phyloP scores from a whole-genome alignment of 176 grass and related monocot genomes.

The Metroxylon sagu region DNA sequence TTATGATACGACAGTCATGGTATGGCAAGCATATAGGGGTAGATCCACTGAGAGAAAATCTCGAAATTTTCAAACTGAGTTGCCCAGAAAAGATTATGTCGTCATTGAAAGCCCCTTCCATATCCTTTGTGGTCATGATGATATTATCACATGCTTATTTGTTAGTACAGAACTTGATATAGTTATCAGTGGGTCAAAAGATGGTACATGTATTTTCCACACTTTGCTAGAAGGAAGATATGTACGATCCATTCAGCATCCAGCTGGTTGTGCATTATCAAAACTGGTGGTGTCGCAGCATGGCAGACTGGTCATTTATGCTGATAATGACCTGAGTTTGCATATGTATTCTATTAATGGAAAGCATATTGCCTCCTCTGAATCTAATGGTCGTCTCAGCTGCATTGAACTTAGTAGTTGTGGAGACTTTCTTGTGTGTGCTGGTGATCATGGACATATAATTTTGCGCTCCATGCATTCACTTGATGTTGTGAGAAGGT shows the following conservation, averaged over 20 bases:
- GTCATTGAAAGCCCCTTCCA: constrained; percentile 75
- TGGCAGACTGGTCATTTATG: constrained; percentile 77
- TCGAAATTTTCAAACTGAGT: constrained; percentile 38
- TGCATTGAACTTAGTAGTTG: constrained; percentile 91
- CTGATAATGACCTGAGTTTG: constrained; percentile 60
- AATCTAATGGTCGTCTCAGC: constrained; percentile 61
- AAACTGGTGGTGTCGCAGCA: constrained; percentile 82
- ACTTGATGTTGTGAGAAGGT: constrained; percentile 72
- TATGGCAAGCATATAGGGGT: constrained; percentile 89
- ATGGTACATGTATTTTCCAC: constrained; percentile 98
- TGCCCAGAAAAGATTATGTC: constrained; percentile 57
- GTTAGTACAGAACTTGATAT: constrained; percentile 83
- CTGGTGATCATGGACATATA: constrained; percentile 79
- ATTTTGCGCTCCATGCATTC: constrained; percentile 84
- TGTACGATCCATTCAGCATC: constrained; percentile 72
- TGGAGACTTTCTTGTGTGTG: constrained; percentile 74
- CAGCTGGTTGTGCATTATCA: constrained; percentile 52
- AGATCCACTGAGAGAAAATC: constrained; percentile 56
- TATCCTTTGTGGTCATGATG: constrained; percentile 96
- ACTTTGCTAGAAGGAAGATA: constrained; percentile 71
- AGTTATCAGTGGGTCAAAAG: constrained; percentile 96
- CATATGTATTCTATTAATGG: constrained; percentile 97
- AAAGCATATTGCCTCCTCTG: constrained; percentile 66
- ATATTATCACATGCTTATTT: constrained; percentile 94
- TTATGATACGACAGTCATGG: constrained; percentile 96